Evolutionary conservation across 441 rosid genomes (phyloP).

Genomic region (Euphorbia schlechtendalii): DNA sequence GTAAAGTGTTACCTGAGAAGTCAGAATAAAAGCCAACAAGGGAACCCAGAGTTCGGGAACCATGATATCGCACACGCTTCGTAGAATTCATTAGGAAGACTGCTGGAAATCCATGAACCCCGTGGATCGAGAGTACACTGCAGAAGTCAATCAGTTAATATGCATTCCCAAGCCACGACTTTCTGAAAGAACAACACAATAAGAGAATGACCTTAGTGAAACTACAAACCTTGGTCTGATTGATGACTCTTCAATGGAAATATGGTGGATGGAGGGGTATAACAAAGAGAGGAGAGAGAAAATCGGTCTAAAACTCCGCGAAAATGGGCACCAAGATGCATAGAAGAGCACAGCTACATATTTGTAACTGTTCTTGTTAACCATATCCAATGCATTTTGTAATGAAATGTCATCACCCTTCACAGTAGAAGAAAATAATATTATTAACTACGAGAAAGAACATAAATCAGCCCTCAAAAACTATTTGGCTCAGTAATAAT

Average conservation of each 20-base stretch:
- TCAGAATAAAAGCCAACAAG: slow-evolving; percentile 61
- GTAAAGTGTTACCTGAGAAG: slow-evolving; percentile 50
- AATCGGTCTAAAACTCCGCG: slow-evolving; percentile 57
- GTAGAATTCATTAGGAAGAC: slow-evolving; percentile 76
- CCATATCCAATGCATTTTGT: slow-evolving; percentile 56
- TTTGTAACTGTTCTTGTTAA: slow-evolving; percentile 44
- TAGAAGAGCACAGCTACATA: slow-evolving; percentile 82
- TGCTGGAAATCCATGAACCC: slow-evolving; percentile 93
- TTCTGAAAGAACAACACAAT: background rate
- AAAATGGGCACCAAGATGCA: slow-evolving; percentile 96
- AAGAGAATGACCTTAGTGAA: background rate
- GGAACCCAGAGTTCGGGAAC: slow-evolving; percentile 59
- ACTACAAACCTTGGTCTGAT: slow-evolving; percentile 69
- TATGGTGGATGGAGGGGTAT: slow-evolving; percentile 63
- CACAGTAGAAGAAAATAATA: slow-evolving; percentile 18
- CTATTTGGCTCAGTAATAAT: background rate
- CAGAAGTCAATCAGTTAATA: slow-evolving; percentile 22
- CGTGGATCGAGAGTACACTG: slow-evolving; percentile 81
- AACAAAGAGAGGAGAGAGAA: slow-evolving; percentile 60
- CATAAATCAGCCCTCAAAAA: background rate
- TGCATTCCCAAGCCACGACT: background rate
- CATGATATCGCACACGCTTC: slow-evolving; percentile 55
- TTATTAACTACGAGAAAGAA: slow-evolving; percentile 12
- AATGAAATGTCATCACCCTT: slow-evolving; percentile 82
- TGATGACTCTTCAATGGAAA: slow-evolving; percentile 72